Base-by-base conservation (phyloP, 2,329 filamentous ascomycete genomes). In the Onygenales sp. region DNA sequence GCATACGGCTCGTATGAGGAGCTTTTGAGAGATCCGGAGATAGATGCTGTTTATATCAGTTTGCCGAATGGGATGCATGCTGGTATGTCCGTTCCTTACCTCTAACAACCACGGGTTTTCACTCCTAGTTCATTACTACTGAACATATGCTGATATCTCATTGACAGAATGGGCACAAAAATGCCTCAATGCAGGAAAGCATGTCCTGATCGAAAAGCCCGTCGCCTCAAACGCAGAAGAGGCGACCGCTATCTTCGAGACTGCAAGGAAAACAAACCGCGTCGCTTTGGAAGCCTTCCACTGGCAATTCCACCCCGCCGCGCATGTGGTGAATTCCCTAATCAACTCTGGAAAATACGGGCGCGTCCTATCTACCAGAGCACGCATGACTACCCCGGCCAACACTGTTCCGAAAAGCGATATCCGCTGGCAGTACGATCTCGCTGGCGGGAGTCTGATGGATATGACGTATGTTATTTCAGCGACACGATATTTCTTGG, bases 41-140 rank as follows among this genome's bases (percentile, higher is more conserved):
- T 81, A 49, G 72, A 78, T 40, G 73, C 71, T 14, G 72, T 81
- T 44, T 80, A 80, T 61, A 75, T 80, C 50, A 72, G 76, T 8
- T 67, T 80, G 6, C 65, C 66, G 1, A 70, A 71, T 51, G 61
- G 56, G 1, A 58, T 64, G 27, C 70, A 73, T 51, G 54, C 54
- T 51, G 45, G 48, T 50, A 17, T 14, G 36, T 8, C 34, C n/a
- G n/a, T 39, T 13, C 14, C 11, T 4, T 13, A 13, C 37, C 31
- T 49, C 9, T 27, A 27, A 27, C 3, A 4, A 27, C 21, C 21
- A 27, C 21, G 3, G 21, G 1, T 27, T 27, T 27, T 27, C 21
- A 27, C 21, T 27, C 21, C 14, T 27, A 27, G n/a, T 39, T 13
- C 9, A 1, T 4, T 27, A 13, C 13, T 39, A 36, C 9, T 10